A percentile compares a stretch with the other conserved stretches of the same genome.
phyloP scores from a whole-genome alignment of 371 early-diverging fungal species.

The Ordospora pajunii region DNA sequence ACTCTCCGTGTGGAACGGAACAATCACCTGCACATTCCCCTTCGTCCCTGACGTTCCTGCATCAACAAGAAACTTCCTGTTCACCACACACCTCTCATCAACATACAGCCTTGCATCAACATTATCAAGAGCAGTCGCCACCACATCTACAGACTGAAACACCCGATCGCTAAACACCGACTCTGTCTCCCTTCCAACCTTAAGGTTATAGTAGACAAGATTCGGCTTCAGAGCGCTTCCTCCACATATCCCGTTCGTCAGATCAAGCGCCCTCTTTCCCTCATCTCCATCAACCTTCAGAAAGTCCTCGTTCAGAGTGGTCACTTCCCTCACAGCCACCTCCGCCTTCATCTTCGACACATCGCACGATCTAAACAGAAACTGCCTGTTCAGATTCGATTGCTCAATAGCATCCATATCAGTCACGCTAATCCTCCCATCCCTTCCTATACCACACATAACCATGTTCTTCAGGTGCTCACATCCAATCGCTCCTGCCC shows the following conservation, averaged over 20 bases:
- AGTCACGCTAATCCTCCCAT: constrained; percentile 77
- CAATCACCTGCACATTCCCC: constrained; percentile 83
- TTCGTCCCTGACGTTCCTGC: constrained; percentile 98
- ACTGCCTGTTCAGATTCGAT: constrained; percentile 90
- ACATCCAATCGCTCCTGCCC: constrained; percentile 99
- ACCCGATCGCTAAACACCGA: constrained; percentile 83
- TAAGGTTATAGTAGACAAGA: constrained; percentile 75
- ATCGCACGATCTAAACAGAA: constrained; percentile 81
- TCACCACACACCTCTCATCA: constrained; percentile 89
- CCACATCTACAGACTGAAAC: constrained; percentile 74
- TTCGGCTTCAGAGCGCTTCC: constrained; percentile 36
- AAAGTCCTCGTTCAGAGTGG: constrained; percentile 78
- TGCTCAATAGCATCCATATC: constrained; percentile 99
- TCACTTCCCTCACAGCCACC: constrained; percentile 79
- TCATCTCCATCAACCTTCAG: constrained; percentile 59
- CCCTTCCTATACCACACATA: constrained; percentile 86
- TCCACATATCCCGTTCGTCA: neutral
- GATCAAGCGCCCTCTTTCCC: neutral
- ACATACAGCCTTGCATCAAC: constrained; percentile 94
- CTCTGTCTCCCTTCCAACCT: constrained; percentile 91
- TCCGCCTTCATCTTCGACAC: constrained; percentile 85
- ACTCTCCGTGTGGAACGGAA: constrained; percentile 75
- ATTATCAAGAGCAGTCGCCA: constrained; percentile 97
- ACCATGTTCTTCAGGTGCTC: constrained; percentile 99
- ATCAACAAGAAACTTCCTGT: constrained; percentile 84